phyloP scores from a whole-genome alignment of 2,329 filamentous ascomycete genomes.

The Ampelomyces quisqualis region DNA sequence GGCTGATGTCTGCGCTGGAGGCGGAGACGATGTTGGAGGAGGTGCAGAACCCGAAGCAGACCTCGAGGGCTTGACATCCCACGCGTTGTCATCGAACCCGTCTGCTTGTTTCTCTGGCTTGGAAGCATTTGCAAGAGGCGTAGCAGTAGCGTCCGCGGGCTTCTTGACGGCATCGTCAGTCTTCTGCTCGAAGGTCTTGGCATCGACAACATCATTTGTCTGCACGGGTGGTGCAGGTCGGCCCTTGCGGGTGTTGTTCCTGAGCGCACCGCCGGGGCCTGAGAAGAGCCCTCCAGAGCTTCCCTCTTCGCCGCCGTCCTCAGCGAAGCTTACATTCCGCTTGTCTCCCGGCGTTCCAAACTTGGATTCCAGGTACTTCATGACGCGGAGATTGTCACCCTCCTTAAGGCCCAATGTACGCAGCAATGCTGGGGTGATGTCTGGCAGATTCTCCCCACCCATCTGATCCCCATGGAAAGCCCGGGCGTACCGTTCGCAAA shows the following conservation, averaged over 20 bases:
- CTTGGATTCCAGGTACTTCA: slow-evolving; percentile 81
- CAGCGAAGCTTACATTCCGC: slow-evolving; percentile 57
- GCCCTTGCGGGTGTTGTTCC: slow-evolving; percentile 92
- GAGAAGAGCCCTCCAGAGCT: slow-evolving; percentile 83
- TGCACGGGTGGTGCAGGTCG: slow-evolving; percentile 84
- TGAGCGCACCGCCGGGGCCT: slow-evolving; percentile 83
- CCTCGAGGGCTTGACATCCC: slow-evolving; percentile 87
- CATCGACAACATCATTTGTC: slow-evolving; percentile 81
- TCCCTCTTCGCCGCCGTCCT: slow-evolving; percentile 58
- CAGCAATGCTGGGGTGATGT: slow-evolving; percentile 80
- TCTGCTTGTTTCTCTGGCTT: slow-evolving; percentile 52
- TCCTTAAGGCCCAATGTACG: slow-evolving; percentile 91
- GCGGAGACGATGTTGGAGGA: slow-evolving; percentile 43
- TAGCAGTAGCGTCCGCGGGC: slow-evolving; percentile 50
- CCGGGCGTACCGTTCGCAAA: slow-evolving; percentile 91
- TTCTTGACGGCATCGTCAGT: slow-evolving; percentile 48
- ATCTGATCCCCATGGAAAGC: slow-evolving; percentile 90
- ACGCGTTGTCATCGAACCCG: slow-evolving; percentile 95
- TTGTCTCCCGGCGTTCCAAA: slow-evolving; percentile 65
- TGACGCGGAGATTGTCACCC: slow-evolving; percentile 94
- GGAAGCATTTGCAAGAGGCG: slow-evolving; percentile 53
- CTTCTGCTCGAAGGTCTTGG: slow-evolving; percentile 76
- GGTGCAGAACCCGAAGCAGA: slow-evolving; percentile 49
- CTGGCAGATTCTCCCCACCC: slow-evolving; percentile 88
- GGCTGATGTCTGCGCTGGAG: slow-evolving; percentile 46